phyloP scores from a whole-genome alignment of 2,329 filamentous ascomycete species.

The Fusarium sp. region DNA sequence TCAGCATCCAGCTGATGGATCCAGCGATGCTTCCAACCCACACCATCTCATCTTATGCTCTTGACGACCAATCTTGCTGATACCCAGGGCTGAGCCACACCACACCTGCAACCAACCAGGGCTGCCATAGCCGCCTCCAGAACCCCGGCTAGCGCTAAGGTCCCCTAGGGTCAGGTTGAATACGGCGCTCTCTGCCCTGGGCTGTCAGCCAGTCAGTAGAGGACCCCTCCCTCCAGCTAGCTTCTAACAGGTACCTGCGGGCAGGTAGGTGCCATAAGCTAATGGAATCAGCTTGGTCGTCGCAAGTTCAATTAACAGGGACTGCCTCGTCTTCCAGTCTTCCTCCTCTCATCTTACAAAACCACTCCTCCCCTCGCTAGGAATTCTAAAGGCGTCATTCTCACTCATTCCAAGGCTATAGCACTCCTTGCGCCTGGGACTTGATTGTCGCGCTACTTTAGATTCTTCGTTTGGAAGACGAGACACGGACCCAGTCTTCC shows the following conservation, averaged over 20 bases:
- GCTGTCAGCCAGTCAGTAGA: constrained; percentile 19
- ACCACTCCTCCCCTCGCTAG: constrained; percentile 5
- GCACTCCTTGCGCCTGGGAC: constrained; percentile 15
- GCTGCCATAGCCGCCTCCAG: background rate
- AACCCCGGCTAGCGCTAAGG: constrained; percentile 16
- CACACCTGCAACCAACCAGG: constrained; percentile 20
- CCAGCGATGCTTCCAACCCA: constrained; percentile 22
- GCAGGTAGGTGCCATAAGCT: background rate
- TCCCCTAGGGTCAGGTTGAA: constrained; percentile 7
- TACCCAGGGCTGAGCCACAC: constrained; percentile 16
- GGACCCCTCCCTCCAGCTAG: constrained; percentile 9
- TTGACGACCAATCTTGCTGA: background rate
- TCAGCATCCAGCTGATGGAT: constrained; percentile 23
- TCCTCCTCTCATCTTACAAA: constrained; percentile 25
- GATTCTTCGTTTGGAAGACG: background rate
- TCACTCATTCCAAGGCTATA: constrained; percentile 2
- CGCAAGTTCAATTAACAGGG: constrained; percentile 40
- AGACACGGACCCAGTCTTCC: constrained; percentile 2
- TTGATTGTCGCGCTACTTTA: constrained; percentile 15
- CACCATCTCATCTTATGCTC: background rate
- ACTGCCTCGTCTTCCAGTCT: constrained; percentile 25
- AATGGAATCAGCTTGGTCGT: constrained; percentile 17
- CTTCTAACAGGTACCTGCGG: background rate
- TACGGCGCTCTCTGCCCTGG: constrained; percentile 17
- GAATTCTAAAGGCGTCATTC: constrained; percentile 22